Evolutionary conservation across 208 protist species (phyloP), one percentile per base, ranked within the genome.

Genomic region (Leishmania aethiopica): DNA sequence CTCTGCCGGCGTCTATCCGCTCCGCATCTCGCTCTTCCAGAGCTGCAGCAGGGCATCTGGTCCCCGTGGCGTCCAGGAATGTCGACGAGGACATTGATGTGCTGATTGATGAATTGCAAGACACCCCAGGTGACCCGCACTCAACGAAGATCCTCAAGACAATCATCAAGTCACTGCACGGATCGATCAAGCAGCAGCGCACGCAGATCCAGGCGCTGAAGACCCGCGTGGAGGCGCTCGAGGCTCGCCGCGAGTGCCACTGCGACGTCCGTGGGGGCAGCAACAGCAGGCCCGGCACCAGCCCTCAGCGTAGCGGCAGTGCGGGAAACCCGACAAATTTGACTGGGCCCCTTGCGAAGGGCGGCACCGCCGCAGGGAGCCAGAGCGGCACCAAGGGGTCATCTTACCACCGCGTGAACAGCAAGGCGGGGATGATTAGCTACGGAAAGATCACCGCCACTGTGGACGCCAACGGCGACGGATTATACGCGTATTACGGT

Each of bases 151-250:
- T 88, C 28, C 76, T 94, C 40, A 80, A 82, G 77, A n/a, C 70
- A 32, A 81, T 92, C 71, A 80, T 93, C 49, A 79, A 85, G 57
- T 75, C 77, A 11, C 75, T 95, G 77, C 84, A 87, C 73, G 49
- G 66, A 19, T 78, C 86, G 55, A 78, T 89, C 42, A 60, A 84
- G 70, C 81, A 80, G 42, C 82, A 91, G 64, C 73, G 82, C 35
- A 51, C 67, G 66, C 85, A 86, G 75, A 85, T 91, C 28, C 77
- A 79, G 69, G 66, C 35, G 2, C 71, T 94, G 60, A 80, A 84
- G n/a, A 60, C 71, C 5, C 94, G 94, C 55, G 82, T 97, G 25
- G 84, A 84, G 62, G 86, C 83, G 45, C 75, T 97, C 35, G 94
- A 97, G 89, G 70, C 55, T 28, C 87, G 88, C 37, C 71, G 76